Evolutionary conservation across 202 grass and related monocot genomes (phyloP).

Genomic region (Panicum hallii): DNA sequence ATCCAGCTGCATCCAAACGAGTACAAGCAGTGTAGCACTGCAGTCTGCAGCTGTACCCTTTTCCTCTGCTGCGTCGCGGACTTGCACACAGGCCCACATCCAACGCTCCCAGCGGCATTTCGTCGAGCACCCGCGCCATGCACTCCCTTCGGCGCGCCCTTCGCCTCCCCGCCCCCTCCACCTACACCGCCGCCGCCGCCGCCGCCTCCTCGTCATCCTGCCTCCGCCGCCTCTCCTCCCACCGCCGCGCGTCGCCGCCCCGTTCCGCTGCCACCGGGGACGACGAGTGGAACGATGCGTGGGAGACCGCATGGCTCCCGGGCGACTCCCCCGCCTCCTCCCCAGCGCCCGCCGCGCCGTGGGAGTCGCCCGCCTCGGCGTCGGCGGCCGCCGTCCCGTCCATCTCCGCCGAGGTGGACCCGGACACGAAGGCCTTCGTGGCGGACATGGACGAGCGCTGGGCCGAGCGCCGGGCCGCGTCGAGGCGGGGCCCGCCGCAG

Average conservation of each 20-base stretch:
- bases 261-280: constrained; percentile 46
- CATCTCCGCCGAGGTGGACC: constrained; percentile 66
- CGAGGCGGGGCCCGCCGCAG: constrained; percentile 34
- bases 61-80: neutral
- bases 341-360: constrained; percentile 58
- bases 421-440: constrained; percentile 86
- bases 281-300: constrained; percentile 96
- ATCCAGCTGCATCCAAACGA: neutral
- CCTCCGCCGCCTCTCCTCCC: constrained; percentile 41
- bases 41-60: neutral
- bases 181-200: neutral
- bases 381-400: neutral
- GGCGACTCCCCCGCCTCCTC: constrained; percentile 67
- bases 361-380: constrained; percentile 52
- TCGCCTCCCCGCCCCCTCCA: constrained; percentile 3
- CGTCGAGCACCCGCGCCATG: constrained; percentile 65
- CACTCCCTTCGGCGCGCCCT: constrained; percentile 56
- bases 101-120: constrained; percentile 48
- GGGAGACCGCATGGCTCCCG: constrained; percentile 95
- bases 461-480: constrained; percentile 56
- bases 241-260: constrained; percentile 29
- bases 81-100: neutral
- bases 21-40: too few relatives aligned
- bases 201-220: neutral
- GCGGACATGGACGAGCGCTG: constrained; percentile 91